Evolutionary conservation across 768 basidiomycete genomes (phyloP), one percentile per base, ranked within the genome.

Genomic region (Mycena galopus): DNA sequence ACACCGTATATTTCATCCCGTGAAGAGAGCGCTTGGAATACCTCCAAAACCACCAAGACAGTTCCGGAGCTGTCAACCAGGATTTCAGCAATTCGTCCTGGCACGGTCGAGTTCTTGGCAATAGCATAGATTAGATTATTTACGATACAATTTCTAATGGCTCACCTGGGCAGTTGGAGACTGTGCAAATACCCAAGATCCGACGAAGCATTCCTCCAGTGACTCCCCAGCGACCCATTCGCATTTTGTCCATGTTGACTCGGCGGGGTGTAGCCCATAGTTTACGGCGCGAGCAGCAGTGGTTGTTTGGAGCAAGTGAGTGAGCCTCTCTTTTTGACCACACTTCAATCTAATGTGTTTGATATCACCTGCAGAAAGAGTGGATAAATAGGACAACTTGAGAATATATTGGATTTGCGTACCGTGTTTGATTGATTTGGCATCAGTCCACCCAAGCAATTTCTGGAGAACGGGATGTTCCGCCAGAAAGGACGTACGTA

Each of bases 1-100:
- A 64, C 32, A 2, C 63, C 63, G n/a, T n/a, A 64, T 51, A 64
- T 27, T 14, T 64, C 32, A 39, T 64, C 63, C 1, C 63, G 63
- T 1, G 30, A 21, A 23, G 21, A n/a, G 14, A 47, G 47, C 19
- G 23, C 47, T n/a, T 47, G 47, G n/a, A 47, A 47, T 14, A 14
- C 17, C 23, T 64, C 62, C 32, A 64, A 8, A 19, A 64, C 47
- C 17, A 64, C 47, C 19, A 64, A 11, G 21, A 35, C 62, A 11
- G 10, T 9, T 4, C 27, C 33, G 10, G 2, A 4, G 8, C 16
- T 29, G n/a, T n/a, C 47, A 9, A 39, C 35, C 2, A 50, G 47
- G 11, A 64, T 64, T 4, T 64, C 62, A 6, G 47, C 1, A 11
- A 64, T 64, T 14, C 44, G 62, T 21, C 47, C 61, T 1, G 61